phyloP scores from a whole-genome alignment of 108 stramenopile species.

The Discostella stelligeroides region DNA sequence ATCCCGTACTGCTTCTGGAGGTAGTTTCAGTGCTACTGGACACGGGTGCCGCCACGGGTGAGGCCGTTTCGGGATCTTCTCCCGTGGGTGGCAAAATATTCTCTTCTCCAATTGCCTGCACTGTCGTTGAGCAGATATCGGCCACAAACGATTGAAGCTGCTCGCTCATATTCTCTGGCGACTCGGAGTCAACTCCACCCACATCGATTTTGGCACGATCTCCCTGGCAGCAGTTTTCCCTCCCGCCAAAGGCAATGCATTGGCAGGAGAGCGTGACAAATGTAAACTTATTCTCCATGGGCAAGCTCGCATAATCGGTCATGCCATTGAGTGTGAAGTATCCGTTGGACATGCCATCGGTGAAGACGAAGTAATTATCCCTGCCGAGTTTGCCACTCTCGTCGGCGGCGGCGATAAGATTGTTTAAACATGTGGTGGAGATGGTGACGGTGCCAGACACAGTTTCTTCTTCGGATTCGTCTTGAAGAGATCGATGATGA shows the following conservation, averaged over 20 bases:
- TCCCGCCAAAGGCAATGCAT: constrained; percentile 3
- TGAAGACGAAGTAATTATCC: constrained; percentile 1
- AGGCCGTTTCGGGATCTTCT: not conserved
- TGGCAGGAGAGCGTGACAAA: constrained; percentile 17
- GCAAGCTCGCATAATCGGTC: not conserved
- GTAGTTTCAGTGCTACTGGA: not conserved
- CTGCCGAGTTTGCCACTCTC: not conserved
- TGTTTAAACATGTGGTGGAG: constrained; percentile 1
- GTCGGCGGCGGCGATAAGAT: constrained; percentile 2
- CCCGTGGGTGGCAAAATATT: constrained; percentile 12
- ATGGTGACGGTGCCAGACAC: not conserved
- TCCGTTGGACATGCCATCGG: constrained; percentile 24
- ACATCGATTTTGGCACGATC: constrained; percentile 13
- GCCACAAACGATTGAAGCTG: constrained; percentile 1
- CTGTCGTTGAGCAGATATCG: constrained; percentile 14
- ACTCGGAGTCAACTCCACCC: not conserved
- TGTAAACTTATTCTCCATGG: constrained; percentile 16
- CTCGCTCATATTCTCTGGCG: not conserved
- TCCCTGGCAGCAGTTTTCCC: constrained; percentile 5
- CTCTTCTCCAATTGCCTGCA: not conserved
- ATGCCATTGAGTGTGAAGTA: constrained; percentile 5
- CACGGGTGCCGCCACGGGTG: not conserved
- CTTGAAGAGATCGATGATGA: too few relatives aligned
- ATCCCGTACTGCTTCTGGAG: not conserved
- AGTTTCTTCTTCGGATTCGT: not conserved